These are phyloP conservation scores for Stentor coeruleus DNA, from an alignment of 73 alveolate species.

Conservation along the genomic window DNA sequence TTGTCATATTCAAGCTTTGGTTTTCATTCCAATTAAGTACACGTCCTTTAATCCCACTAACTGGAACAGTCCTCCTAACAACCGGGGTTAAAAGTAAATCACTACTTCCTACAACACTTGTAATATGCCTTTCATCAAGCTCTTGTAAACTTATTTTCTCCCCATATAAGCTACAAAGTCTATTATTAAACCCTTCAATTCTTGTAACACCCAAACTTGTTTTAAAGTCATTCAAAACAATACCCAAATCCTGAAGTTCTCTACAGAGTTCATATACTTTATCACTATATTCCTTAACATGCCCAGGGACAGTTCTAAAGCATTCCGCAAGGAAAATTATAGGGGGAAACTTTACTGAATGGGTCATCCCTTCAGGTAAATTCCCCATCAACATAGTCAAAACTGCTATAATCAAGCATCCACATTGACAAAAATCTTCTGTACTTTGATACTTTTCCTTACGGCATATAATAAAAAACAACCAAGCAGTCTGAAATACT, in stretches of 20 bases:
- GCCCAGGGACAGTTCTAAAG: not conserved
- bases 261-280: not conserved
- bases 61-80: not conserved
- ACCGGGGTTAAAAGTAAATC: not conserved
- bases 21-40: not conserved
- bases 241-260: not conserved
- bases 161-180: not conserved
- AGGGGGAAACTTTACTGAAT: not conserved
- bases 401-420: conserved; percentile 2
- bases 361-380: not conserved
- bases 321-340: not conserved
- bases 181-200: not conserved
- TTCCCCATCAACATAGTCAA: not conserved
- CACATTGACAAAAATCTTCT: not conserved
- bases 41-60: not conserved
- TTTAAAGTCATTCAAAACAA: not conserved
- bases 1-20: not conserved
- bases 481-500: not conserved
- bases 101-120: not conserved
- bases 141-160: not conserved
- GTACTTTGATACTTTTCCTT: not conserved
- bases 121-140: not conserved
- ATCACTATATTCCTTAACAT: not conserved
- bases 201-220: not conserved
- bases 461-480: not conserved